Conservation (phyloP, 371 early-diverging fungal genomes). For the Mycotypha africana region DNA sequence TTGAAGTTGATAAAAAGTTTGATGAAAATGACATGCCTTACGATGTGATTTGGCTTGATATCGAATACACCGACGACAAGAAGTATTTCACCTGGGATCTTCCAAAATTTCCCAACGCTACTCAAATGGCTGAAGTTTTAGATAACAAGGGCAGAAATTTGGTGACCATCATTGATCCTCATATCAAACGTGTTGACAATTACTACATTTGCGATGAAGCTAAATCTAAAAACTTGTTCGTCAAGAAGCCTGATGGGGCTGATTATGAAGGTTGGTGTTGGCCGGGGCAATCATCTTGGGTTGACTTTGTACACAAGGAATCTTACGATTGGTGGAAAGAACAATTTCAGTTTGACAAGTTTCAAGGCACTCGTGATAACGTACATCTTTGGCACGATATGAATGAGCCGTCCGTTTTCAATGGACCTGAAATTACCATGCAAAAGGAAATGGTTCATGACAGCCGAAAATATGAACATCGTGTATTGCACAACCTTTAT, state of each 20-base stretch:
- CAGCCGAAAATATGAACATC: conserved; percentile 70
- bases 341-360: conserved; percentile 63
- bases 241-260: conserved; percentile 66
- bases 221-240: conserved; percentile 64
- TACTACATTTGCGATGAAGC: conserved; percentile 82
- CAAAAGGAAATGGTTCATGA: conserved; percentile 84
- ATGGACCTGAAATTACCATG: conserved; percentile 89
- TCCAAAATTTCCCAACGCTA: conserved; percentile 83
- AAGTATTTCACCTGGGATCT: conserved; percentile 89
- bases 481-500: conserved; percentile 88
- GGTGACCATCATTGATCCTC: conserved; percentile 96
- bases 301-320: conserved; percentile 78
- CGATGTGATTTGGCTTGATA: conserved; percentile 94
- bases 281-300: conserved; percentile 88
- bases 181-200: conserved; percentile 81
- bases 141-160: conserved; percentile 77
- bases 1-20: conserved; percentile 75
- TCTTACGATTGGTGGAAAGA: conserved; percentile 82
- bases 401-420: conserved; percentile 93
- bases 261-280: conserved; percentile 91
- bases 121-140: conserved; percentile 77
- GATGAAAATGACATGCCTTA: conserved; percentile 84
- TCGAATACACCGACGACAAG: conserved; percentile 91
- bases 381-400: conserved; percentile 93
- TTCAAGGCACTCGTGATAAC: conserved; percentile 66